These are phyloP conservation scores for Aspergillus hiratsukae DNA, from an alignment of 2,329 filamentous ascomycete genomes.

Conservation along the genomic window DNA sequence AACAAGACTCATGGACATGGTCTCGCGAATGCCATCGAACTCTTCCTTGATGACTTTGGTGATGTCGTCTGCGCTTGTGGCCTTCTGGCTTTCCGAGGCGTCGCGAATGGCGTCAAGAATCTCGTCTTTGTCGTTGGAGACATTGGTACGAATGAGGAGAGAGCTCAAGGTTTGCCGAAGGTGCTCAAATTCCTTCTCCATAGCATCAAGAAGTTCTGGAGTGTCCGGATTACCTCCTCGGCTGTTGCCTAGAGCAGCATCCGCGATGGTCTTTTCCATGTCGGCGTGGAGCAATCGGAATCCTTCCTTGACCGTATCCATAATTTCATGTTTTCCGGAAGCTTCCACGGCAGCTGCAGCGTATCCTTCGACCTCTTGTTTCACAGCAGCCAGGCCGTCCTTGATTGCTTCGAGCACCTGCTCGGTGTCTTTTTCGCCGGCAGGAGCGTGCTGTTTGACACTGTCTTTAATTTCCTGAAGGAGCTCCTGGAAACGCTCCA, in stretches of 20 bases:
- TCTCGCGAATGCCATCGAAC: slow-evolving; percentile 57
- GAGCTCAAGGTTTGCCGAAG: slow-evolving; percentile 73
- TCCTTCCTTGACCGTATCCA: slow-evolving; percentile 62
- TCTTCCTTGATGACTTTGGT: slow-evolving; percentile 53
- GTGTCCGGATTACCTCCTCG: slow-evolving; percentile 51
- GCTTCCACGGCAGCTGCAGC: slow-evolving; percentile 67
- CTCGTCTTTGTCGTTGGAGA: slow-evolving; percentile 56
- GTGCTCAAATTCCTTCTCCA: slow-evolving; percentile 77
- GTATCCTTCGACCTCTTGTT: slow-evolving; percentile 74
- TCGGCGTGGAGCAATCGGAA: slow-evolving; percentile 59
- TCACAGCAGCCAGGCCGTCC: slow-evolving; percentile 77
- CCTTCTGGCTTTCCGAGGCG: slow-evolving; percentile 33
- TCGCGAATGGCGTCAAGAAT: slow-evolving; percentile 58
- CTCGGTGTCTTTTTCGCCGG: slow-evolving; percentile 76
- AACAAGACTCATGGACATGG: slow-evolving; percentile 28
- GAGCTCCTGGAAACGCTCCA: slow-evolving; percentile 55
- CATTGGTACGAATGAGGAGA: slow-evolving; percentile 58
- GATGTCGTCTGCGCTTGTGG: slow-evolving; percentile 16
- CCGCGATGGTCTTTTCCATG: slow-evolving; percentile 49
- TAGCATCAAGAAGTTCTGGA: slow-evolving; percentile 65
- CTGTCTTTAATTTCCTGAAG: slow-evolving; percentile 59
- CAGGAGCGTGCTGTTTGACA: slow-evolving; percentile 74
- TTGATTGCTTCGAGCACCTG: slow-evolving; percentile 84
- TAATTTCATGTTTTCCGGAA: slow-evolving; percentile 70
- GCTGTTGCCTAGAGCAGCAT: slow-evolving; percentile 32